Evolutionary conservation across 2,329 filamentous ascomycete genomes (phyloP), one percentile per base, ranked within the genome.

Genomic region (Apiospora pterosperma): DNA sequence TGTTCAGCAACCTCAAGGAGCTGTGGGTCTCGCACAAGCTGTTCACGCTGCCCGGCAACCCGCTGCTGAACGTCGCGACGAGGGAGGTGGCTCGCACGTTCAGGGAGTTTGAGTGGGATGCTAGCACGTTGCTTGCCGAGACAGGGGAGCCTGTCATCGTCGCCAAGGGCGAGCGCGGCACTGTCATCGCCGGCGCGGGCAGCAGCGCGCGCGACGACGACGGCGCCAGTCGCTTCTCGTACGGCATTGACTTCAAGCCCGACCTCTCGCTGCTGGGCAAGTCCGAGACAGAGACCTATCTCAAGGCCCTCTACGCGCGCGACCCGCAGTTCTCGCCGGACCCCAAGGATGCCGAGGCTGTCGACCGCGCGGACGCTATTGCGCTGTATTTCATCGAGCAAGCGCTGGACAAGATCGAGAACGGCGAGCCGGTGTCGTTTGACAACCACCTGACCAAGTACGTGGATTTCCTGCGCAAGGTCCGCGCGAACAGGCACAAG

Each of bases 161-260:
- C 12, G 59, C 59, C 16, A 16, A 25, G 38, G 59, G 59, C 59
- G 59, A 61, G 59, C 59, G 59, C 23, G 38, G 38, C 6, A 61
- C 59, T 6, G 38, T 61, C 23, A 41, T 61, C 6, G 36, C 59
- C 5, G 59, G 59, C 5, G 59, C 38, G 5, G 59, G 25, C 6
- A 41, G 21, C 38, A 31, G 25, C 16, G 23, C 12, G 6, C 38
- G 38, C 11, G 34, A 59, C n/a, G 59, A 44, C 21, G 59, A 61
- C 38, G 59, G 59, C 36, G 59, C 59, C 36, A 41, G 36, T 8
- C 59, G 59, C 36, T 41, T 61, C 59, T 61, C 59, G 59, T 61
- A 61, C 59, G 59, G 59, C 38, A 61, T 61, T 12, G 59, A 61
- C 38, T 61, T 61, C 59, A n/a, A 61, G 59, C 59, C 59, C 12